Base-by-base conservation (phyloP, 2,329 filamentous ascomycete species). In the Aspergillus versicolor region DNA sequence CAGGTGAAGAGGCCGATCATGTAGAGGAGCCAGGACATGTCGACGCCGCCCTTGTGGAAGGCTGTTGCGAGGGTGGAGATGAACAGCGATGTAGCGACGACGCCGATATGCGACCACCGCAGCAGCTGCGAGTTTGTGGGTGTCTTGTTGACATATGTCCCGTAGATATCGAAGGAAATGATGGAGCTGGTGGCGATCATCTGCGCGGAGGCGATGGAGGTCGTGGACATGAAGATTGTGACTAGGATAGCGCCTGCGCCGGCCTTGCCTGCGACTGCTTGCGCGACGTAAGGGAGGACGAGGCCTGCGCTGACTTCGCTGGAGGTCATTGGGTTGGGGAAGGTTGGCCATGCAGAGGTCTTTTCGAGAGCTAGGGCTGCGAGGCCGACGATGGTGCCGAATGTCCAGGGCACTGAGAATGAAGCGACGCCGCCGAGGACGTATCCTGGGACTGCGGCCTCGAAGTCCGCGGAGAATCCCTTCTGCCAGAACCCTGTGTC, bases 401-500 rank as follows among this genome's bases (percentile, higher is more conserved):
- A 51, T 7, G 37, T 24, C 48, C 48, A 51, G 38, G 48, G 48
- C 3, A 51, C 48, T 3, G 48, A 51, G 38, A 51, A 51, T 5
- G 48, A 51, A 3, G 38, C 38, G 17, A 51, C 48, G 34, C 48
- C 48, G 19, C 48, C 48, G 12, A 91, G 38, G 6, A 51, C 37
- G 38, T 51, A 51, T 11, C 48, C 48, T 13, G 48, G 48, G 21
- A 51, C 48, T 5, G 48, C 22, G 4, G 48, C 48, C 8, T 37
- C 48, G 13, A 51, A 40, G 22, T 51, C 24, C 3, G 48, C 48
- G 19, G 48, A 51, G 48, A 51, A 51, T 6, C 48, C 48, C 38
- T 51, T 51, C 30, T 51, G 48, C 48, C 48, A 51, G 48, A 51
- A 51, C 5, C 48, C 48, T 22, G 48, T 51, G 21, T 51, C 48